Base-by-base conservation (phyloP, 192 early-diverging fungal genomes). In the Pilaira anomala region DNA sequence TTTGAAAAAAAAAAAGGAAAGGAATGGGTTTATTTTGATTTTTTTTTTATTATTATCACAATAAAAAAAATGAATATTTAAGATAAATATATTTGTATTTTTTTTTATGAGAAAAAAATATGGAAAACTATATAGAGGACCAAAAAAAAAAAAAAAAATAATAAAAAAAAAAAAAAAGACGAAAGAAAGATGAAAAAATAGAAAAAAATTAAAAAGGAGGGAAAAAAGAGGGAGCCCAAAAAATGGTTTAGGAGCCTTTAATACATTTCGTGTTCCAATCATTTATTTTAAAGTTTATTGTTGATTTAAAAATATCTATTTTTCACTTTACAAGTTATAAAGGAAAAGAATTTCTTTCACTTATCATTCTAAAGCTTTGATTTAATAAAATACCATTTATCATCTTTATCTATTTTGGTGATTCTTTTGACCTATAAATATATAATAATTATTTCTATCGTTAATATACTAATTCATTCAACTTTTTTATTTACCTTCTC, bases 381-480 rank as follows among this genome's bases (percentile, higher is more conserved):
- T 21, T 65, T 54, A n/a, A 65, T 65, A n/a, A 42, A 45, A 65
- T 65, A 51, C 63, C 63, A 65, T 19, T 65, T 65, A 21, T 65
- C 40, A 45, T 65, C 62, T 36, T 39, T 49, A 9, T 36, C 58
- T 26, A 46, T 25, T 26, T 26, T 19, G 41, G 16, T 56, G 3
- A 56, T n/a, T n/a, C n/a, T 56, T 19, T 40, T 44, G 11, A 36
- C 7, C 33, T 36, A 33, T 5, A 33, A 33, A n/a, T n/a, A n/a
- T n/a, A n/a, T n/a, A n/a, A n/a, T 33, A 33, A 7, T 33, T 33
- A 33, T 33, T 33, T 33, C 7, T 4, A 33, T 2, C 30, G 30
- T 33, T 33, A 33, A 7, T 33, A 4, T 2, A 7, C 7, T 33
- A 33, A 33, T 4, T 4, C 2, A 33, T 50, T n/a, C 6, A 12